Evolutionary conservation across 176 grass and related monocot genomes (phyloP).

Genomic region (Phoenix roebelenii): DNA sequence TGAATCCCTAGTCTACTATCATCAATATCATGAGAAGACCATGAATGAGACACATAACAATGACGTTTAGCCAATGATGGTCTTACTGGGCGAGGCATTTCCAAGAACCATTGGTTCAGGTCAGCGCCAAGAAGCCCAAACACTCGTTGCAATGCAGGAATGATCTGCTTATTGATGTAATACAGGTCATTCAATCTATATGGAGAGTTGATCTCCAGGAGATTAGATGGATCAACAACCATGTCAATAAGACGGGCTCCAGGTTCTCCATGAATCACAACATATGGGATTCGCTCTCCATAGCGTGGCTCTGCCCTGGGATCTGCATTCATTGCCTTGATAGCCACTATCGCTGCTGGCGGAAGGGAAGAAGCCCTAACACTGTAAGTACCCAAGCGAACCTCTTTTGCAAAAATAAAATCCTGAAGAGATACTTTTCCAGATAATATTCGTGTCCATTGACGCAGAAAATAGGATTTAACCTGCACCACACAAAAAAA

Average conservation of each 20-base stretch:
- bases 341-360: constrained; percentile 87
- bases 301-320: constrained; percentile 71
- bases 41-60: constrained; percentile 16
- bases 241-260: constrained; percentile 80
- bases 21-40: constrained; percentile 23
- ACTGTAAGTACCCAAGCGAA: constrained; percentile 75
- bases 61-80: constrained; percentile 31
- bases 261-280: constrained; percentile 87
- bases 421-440: constrained; percentile 71
- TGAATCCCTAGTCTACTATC: constrained; percentile 22
- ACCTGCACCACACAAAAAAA: constrained; percentile 42
- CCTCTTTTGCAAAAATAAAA: constrained; percentile 92
- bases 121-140: constrained; percentile 74
- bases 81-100: constrained; percentile 48
- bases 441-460: constrained; percentile 80
- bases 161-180: constrained; percentile 94
- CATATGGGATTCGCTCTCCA: constrained; percentile 76
- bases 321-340: constrained; percentile 60
- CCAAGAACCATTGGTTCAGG: constrained; percentile 67
- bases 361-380: constrained; percentile 53
- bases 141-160: constrained; percentile 77
- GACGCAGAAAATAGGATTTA: constrained; percentile 68
- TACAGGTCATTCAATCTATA: constrained; percentile 77
- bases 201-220: constrained; percentile 54
- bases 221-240: constrained; percentile 72